Evolutionary conservation across 352 stramenopile genomes (phyloP), one percentile per base, ranked within the genome.

Genomic region (Phytophthora nicotianae): DNA sequence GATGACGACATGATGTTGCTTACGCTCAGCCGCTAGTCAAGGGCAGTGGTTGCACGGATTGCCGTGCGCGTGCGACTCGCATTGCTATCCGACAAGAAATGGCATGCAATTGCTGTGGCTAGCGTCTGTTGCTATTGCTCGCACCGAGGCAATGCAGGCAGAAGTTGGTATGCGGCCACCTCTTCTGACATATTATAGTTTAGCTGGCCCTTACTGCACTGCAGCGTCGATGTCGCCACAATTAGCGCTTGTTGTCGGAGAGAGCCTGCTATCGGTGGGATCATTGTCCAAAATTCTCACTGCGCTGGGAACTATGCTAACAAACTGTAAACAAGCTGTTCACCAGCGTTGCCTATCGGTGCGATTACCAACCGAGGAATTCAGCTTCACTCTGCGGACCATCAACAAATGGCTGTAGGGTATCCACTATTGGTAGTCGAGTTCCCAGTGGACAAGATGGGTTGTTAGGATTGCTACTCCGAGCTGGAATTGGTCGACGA

Each of bases 1-100:
- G 48, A 55, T 55, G 48, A 55, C 48, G 21, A 45, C 19, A 8
- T 20, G 1, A 0, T 5, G 21, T 46, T 55, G 48, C 48, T 55
- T 55, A 55, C 48, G 48, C 29, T 53, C 29, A n/a, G n/a, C n/a
- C 29, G 24, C 24, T 29, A 29, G 7, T n/a, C n/a, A 7, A 29
- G 29, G 1, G 29, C 29, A 4, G 6, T 13, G 29, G 29, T 13
- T 35, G 27, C 27, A 49, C 42, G 4, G 3, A 14, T 41, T 29
- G 47, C 47, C 17, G 19, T 42, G n/a, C 40, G 29, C 40, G 40
- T 47, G 11, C 32, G 11, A 38, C 32, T 38, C 32, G 11, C 32
- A 38, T 38, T n/a, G 32, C 32, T 11, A 5, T 7, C 29, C 29
- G 29, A 35, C 29, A 35, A 41, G 35, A n/a, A 19, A 40, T 17